phyloP scores from a whole-genome alignment of 2,329 filamentous ascomycete species.

The Alternaria postmessia region DNA sequence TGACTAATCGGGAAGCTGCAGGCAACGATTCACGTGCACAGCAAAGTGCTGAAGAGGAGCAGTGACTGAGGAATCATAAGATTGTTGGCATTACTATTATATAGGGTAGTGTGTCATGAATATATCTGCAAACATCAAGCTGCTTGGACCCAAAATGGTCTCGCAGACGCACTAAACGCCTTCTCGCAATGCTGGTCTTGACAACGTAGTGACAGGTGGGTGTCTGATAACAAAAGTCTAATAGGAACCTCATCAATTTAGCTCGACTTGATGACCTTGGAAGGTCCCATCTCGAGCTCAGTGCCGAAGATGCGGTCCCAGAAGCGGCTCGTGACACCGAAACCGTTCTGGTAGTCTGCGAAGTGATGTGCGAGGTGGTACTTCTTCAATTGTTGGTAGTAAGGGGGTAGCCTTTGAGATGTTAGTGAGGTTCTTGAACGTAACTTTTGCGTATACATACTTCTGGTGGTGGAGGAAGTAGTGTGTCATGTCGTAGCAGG shows the following conservation, averaged over 20 bases:
- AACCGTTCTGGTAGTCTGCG: slow-evolving; percentile 96
- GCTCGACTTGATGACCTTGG: slow-evolving; percentile 59
- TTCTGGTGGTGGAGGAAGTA: slow-evolving; percentile 98
- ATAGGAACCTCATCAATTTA: slow-evolving; percentile 7
- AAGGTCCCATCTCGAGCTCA: slow-evolving; percentile 67
- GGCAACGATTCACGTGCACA: background rate
- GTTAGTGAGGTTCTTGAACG: slow-evolving; percentile 15
- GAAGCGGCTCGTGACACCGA: slow-evolving; percentile 94
- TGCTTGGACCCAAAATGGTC: slow-evolving; percentile 7
- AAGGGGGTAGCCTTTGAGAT: slow-evolving; percentile 72
- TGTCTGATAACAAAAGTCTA: slow-evolving; percentile 4
- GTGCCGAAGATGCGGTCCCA: slow-evolving; percentile 96
- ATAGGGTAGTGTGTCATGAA: slow-evolving; percentile 2
- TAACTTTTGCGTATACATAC: slow-evolving; percentile 53
- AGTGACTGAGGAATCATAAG: background rate
- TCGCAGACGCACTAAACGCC: slow-evolving; percentile 15
- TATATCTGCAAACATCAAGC: slow-evolving; percentile 2
- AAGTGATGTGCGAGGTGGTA: slow-evolving; percentile 98
- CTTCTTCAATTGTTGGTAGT: slow-evolving; percentile 94
- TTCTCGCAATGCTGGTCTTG: slow-evolving; percentile 12
- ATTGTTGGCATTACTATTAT: slow-evolving; percentile 23
- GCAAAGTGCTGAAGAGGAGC: background rate
- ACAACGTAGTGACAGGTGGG: slow-evolving; percentile 6
- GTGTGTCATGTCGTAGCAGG: slow-evolving; percentile 96
- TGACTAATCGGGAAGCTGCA: slow-evolving; percentile 4